Percentiles rank a stretch among this genome's conserved stretches.
These are phyloP conservation scores for Fonsecaea monophora DNA, from an alignment of 2,329 filamentous ascomycete species.

Conservation along the genomic window DNA sequence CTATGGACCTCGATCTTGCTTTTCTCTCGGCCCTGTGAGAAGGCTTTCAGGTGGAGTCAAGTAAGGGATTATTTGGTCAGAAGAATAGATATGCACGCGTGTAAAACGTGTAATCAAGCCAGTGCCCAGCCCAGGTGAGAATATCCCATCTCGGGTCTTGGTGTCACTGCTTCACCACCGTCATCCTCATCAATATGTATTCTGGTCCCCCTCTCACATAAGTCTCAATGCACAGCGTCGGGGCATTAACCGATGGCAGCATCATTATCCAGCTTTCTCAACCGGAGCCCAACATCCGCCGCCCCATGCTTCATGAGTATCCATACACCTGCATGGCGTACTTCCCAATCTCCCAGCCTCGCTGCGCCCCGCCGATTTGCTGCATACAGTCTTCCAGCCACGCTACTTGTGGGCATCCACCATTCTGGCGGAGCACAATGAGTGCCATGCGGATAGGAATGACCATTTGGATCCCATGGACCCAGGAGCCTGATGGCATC, in stretches of 20 bases:
- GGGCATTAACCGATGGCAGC: background rate
- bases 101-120: too few species aligned
- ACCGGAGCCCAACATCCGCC: background rate
- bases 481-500: background rate
- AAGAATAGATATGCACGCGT: too few species aligned
- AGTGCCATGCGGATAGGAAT: constrained; percentile 17
- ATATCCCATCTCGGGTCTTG: too few species aligned
- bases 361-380: background rate
- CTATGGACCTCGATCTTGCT: too few species aligned
- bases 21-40: too few species aligned
- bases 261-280: background rate
- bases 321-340: constrained; percentile 15
- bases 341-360: constrained; percentile 20
- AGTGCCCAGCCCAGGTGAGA: too few species aligned
- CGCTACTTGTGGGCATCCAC: background rate
- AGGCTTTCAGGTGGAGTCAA: too few species aligned
- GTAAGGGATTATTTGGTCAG: too few species aligned
- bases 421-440: constrained; percentile 16
- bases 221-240: too few species aligned
- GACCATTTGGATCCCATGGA: constrained; percentile 8
- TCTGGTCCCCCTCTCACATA: too few species aligned
- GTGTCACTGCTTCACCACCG: too few species aligned
- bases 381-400: constrained; percentile 17
- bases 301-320: background rate
- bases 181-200: too few species aligned